Evolutionary conservation across 495 filamentous ascomycete species (phyloP).

Genomic region (Penicillium soppii): DNA sequence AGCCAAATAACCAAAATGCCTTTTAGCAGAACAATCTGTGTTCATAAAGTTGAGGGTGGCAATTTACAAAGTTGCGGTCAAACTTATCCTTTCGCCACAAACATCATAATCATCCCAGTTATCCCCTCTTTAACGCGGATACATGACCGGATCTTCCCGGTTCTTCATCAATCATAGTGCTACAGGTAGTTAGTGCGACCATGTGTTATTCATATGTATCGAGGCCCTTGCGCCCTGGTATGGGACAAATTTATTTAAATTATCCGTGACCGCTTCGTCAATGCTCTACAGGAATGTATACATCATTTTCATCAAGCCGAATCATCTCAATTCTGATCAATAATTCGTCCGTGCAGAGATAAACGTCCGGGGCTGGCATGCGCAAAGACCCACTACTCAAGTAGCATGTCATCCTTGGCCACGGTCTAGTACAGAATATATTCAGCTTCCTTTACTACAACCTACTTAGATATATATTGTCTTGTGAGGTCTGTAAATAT

Average conservation of each 20-base stretch:
- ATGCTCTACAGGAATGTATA: neutral
- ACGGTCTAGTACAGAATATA: neutral
- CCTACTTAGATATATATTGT: no score
- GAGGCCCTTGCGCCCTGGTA: neutral
- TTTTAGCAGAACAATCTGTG: neutral
- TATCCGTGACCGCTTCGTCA: slow-evolving; percentile 3
- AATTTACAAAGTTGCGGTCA: slow-evolving; percentile 25
- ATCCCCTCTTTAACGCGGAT: neutral
- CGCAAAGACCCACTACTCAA: slow-evolving; percentile 22
- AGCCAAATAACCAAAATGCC: no score
- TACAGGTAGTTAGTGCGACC: slow-evolving; percentile 3
- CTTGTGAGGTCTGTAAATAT: no score
- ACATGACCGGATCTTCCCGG: neutral
- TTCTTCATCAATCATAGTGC: slow-evolving; percentile 5
- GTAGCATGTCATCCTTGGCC: slow-evolving; percentile 1
- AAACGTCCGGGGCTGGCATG: slow-evolving; percentile 12
- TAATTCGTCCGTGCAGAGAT: slow-evolving; percentile 16
- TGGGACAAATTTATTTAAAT: neutral
- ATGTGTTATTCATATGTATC: neutral
- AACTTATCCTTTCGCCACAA: slow-evolving; percentile 18
- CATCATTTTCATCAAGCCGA: neutral
- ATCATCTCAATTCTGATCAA: neutral
- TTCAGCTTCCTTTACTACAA: neutral
- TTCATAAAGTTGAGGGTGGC: slow-evolving; percentile 4
- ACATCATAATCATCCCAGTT: no score